Conservation (phyloP, 306 rosid species). For the Sindora glabra region DNA sequence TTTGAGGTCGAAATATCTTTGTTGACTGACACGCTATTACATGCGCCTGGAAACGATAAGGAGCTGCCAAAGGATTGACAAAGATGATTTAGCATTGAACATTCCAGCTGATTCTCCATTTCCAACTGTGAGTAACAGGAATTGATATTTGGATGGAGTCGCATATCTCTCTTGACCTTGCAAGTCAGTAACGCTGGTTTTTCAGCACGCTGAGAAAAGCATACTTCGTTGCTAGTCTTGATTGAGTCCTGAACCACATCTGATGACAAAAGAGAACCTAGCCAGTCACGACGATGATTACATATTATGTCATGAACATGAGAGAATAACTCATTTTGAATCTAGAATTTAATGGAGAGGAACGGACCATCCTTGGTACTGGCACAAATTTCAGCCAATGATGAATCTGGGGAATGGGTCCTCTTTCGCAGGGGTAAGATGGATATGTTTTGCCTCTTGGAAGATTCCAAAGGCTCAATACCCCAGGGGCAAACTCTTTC, state of each 20-base stretch:
- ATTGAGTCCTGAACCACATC: constrained; percentile 16
- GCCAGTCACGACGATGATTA: neutral
- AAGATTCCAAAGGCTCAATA: no score
- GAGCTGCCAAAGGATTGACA: constrained; percentile 15
- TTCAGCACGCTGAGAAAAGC: constrained; percentile 18
- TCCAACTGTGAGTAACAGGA: neutral
- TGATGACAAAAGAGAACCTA: constrained; percentile 5
- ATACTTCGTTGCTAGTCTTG: constrained; percentile 11
- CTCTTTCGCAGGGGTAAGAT: no score
- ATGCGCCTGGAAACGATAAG: constrained; percentile 12
- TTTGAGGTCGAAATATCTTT: constrained; percentile 29
- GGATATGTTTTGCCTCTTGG: no score
- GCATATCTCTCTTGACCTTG: no score
- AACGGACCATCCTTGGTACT: constrained; percentile 35
- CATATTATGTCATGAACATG: neutral
- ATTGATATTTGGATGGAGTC: constrained; percentile 3
- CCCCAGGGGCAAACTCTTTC: no score
- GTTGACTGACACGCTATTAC: constrained; percentile 10
- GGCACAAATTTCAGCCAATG: constrained; percentile 14
- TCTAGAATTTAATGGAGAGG: neutral
- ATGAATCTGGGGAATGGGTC: no score
- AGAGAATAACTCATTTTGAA: neutral
- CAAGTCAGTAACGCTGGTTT: constrained; percentile 5
- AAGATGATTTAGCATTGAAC: constrained; percentile 11
- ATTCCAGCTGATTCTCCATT: constrained; percentile 19